Percentiles rank a stretch among this genome's conserved stretches.
Conservation (phyloP, 192 early-diverging fungal species). For the Coemansia sp. region DNA sequence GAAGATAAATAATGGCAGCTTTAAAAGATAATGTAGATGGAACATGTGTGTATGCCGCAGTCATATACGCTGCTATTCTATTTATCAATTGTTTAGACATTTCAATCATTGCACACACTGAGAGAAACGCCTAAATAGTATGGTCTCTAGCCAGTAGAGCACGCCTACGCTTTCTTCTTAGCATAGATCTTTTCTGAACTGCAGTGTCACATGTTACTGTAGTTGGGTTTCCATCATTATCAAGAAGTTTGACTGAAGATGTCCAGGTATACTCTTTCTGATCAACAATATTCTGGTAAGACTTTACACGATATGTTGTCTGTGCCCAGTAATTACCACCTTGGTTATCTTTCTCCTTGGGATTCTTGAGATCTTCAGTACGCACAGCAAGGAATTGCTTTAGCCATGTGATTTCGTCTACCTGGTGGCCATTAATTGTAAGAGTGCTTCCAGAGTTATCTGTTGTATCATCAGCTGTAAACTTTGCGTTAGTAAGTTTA, state of each 20-base stretch:
- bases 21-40: too few relatives aligned
- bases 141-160: background rate
- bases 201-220: slow-evolving; percentile 16
- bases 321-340: slow-evolving; percentile 44
- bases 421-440: slow-evolving; percentile 27
- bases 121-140: too few relatives aligned
- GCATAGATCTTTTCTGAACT: background rate
- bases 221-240: slow-evolving; percentile 48
- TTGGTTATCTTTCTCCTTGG: slow-evolving; percentile 32
- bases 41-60: too few relatives aligned
- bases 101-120: too few relatives aligned
- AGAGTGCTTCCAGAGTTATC: slow-evolving; percentile 36
- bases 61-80: too few relatives aligned
- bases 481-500: slow-evolving; percentile 15
- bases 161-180: background rate
- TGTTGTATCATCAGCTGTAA: slow-evolving; percentile 16
- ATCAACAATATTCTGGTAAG: slow-evolving; percentile 38
- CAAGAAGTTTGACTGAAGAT: slow-evolving; percentile 29
- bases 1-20: too few relatives aligned
- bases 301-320: slow-evolving; percentile 44
- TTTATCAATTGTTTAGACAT: too few relatives aligned
- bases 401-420: slow-evolving; percentile 48
- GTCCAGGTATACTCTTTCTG: slow-evolving; percentile 26
- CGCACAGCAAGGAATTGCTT: slow-evolving; percentile 47
- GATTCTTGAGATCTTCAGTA: slow-evolving; percentile 37